These are phyloP conservation scores for Metschnikowia orientalis DNA, from an alignment of 805 yeast species.

Conservation along the genomic window DNA sequence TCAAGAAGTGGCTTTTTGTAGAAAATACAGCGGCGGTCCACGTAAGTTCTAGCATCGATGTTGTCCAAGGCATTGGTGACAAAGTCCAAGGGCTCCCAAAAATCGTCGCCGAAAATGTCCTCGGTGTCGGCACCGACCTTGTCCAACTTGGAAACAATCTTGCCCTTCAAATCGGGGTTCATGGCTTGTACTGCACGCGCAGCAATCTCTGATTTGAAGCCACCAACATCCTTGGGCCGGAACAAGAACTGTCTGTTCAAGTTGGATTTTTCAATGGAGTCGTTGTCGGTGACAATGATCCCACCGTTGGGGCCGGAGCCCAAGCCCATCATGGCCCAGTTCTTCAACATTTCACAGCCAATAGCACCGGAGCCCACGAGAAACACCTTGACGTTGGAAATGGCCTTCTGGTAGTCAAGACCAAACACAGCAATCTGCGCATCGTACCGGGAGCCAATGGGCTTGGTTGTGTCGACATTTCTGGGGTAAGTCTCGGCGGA, in stretches of 20 bases:
- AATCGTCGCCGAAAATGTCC: slow-evolving; percentile 72
- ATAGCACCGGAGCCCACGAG: slow-evolving; percentile 97
- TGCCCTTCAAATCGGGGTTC: slow-evolving; percentile 80
- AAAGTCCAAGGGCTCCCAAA: slow-evolving; percentile 81
- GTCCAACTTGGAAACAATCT: slow-evolving; percentile 71
- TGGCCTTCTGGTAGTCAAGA: slow-evolving; percentile 60
- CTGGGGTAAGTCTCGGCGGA: slow-evolving; percentile 52
- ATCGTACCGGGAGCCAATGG: slow-evolving; percentile 82
- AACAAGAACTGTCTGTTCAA: slow-evolving; percentile 94
- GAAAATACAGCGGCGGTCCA: slow-evolving; percentile 94
- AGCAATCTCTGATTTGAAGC: slow-evolving; percentile 85
- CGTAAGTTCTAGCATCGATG: slow-evolving; percentile 96
- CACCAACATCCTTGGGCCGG: slow-evolving; percentile 92
- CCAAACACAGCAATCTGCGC: slow-evolving; percentile 96
- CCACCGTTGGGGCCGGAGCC: slow-evolving; percentile 89
- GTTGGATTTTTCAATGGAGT: slow-evolving; percentile 91
- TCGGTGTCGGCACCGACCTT: slow-evolving; percentile 95
- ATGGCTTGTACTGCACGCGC: slow-evolving; percentile 76
- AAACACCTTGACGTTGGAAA: slow-evolving; percentile 78
- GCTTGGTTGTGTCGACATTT: slow-evolving; percentile 66
- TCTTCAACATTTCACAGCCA: slow-evolving; percentile 97
- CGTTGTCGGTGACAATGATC: slow-evolving; percentile 86
- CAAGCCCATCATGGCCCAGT: slow-evolving; percentile 96
- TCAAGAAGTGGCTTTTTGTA: slow-evolving; percentile 87
- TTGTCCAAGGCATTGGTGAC: slow-evolving; percentile 97